Percentiles rank a stretch among this genome's conserved stretches.
phyloP scores from a whole-genome alignment of 2,329 filamentous ascomycete genomes.

The Aspergillus sp. region DNA sequence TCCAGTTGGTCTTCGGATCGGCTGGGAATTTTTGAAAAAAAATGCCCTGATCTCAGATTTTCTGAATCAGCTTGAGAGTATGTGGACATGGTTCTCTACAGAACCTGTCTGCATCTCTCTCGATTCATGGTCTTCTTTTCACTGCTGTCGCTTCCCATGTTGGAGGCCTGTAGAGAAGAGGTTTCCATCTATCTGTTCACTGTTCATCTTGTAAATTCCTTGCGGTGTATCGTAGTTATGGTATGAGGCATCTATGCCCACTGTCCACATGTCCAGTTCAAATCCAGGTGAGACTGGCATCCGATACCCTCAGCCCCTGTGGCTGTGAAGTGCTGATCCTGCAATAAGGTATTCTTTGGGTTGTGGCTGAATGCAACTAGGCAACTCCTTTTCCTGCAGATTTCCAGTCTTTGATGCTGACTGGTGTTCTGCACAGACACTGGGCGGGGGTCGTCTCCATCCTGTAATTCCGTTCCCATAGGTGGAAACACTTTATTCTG shows the following conservation, averaged over 20 bases:
- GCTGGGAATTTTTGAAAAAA: conserved; percentile 75
- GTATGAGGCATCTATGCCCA: no score
- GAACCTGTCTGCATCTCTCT: conserved; percentile 5
- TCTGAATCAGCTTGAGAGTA: conserved; percentile 17
- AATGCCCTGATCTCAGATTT: conserved; percentile 25
- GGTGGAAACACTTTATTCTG: no score
- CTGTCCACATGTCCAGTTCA: no score
- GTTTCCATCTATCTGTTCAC: neutral
- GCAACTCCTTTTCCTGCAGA: conserved; percentile 16
- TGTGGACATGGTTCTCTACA: conserved; percentile 2
- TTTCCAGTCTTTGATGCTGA: neutral
- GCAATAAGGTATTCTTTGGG: conserved; percentile 8
- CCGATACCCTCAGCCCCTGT: neutral
- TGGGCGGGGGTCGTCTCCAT: neutral
- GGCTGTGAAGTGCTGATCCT: neutral
- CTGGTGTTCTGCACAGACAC: neutral
- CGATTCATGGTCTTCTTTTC: conserved; percentile 36
- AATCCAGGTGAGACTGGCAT: no score
- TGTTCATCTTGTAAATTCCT: no score
- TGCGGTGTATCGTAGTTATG: no score
- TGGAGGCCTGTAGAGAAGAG: conserved; percentile 42
- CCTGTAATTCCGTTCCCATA: neutral
- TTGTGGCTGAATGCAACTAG: conserved; percentile 17
- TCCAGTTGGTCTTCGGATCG: conserved; percentile 68
- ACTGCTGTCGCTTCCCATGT: conserved; percentile 35